Evolutionary conservation across 305 asterid species (phyloP).

Genomic region (Galium porrigens): DNA sequence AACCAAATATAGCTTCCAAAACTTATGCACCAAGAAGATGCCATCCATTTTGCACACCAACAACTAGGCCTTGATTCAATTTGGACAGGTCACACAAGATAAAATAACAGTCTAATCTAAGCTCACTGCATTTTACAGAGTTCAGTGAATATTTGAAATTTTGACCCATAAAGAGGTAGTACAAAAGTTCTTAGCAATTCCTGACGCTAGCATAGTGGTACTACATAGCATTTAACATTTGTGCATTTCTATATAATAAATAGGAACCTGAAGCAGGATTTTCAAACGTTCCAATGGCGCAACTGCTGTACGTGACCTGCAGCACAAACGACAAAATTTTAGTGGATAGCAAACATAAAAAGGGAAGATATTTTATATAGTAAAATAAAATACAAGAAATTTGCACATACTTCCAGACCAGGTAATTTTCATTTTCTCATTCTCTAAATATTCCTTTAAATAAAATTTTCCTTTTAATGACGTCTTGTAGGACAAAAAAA

Average conservation of each 20-base stretch:
- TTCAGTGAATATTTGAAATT: not conserved
- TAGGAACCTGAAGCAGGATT: constrained; percentile 67
- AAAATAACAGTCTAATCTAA: not conserved
- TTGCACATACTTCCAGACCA: not conserved
- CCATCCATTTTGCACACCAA: not conserved
- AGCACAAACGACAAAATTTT: constrained; percentile 4
- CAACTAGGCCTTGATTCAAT: not conserved
- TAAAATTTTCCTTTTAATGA: not conserved
- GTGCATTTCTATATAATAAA: not conserved
- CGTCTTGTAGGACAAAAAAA: not conserved
- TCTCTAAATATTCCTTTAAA: not conserved
- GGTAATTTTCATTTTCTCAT: not conserved
- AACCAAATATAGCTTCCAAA: not conserved
- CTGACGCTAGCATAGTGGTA: not conserved
- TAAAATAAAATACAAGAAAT: not conserved
- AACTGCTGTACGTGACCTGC: constrained; percentile 84
- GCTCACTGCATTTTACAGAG: not conserved
- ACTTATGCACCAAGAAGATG: not conserved
- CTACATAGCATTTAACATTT: not conserved
- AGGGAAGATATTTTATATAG: not conserved
- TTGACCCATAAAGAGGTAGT: not conserved
- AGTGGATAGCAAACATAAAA: not conserved
- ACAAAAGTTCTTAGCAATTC: not conserved
- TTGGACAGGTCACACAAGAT: not conserved
- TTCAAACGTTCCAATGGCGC: constrained; percentile 85